Percentiles rank a stretch among this genome's conserved stretches.
Conservation (phyloP, 495 filamentous ascomycete genomes). For the Penicillium coprophilum region DNA sequence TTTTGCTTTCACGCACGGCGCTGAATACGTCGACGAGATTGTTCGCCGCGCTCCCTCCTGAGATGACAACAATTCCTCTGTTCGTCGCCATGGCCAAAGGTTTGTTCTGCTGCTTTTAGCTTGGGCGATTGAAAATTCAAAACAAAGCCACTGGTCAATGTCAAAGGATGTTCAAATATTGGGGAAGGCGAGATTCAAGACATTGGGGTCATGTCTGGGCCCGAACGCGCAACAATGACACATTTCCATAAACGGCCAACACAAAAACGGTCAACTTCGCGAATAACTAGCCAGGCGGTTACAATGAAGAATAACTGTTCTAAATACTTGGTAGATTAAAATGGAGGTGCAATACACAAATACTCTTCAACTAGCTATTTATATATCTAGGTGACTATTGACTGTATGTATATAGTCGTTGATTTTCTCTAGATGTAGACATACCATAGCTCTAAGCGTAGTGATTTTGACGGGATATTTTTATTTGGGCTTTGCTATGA, state of each 20-base stretch:
- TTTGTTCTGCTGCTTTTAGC: background rate
- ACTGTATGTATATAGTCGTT: too few relatives aligned
- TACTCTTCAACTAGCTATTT: too few relatives aligned
- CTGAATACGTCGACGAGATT: slow-evolving; percentile 90
- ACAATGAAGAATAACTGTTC: too few relatives aligned
- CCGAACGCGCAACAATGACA: slow-evolving; percentile 7
- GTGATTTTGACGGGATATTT: background rate
- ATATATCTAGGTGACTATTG: too few relatives aligned
- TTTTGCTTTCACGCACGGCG: slow-evolving; percentile 65
- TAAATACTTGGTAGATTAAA: too few relatives aligned
- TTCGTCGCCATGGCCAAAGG: slow-evolving; percentile 23
- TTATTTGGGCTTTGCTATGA: background rate
- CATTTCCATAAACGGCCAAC: background rate
- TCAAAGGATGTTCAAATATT: background rate
- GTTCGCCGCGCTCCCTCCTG: slow-evolving; percentile 89
- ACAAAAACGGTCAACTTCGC: background rate
- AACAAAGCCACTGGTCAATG: background rate
- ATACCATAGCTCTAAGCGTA: too few relatives aligned
- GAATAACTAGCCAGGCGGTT: too few relatives aligned
- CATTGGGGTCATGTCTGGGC: slow-evolving; percentile 2
- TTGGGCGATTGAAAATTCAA: background rate
- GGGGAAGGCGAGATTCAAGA: background rate
- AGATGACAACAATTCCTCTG: slow-evolving; percentile 76
- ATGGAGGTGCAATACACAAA: too few relatives aligned
- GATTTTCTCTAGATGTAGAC: too few relatives aligned